Evolutionary conservation across 352 stramenopile genomes (phyloP).

Genomic region (Blastocystis sp.): DNA sequence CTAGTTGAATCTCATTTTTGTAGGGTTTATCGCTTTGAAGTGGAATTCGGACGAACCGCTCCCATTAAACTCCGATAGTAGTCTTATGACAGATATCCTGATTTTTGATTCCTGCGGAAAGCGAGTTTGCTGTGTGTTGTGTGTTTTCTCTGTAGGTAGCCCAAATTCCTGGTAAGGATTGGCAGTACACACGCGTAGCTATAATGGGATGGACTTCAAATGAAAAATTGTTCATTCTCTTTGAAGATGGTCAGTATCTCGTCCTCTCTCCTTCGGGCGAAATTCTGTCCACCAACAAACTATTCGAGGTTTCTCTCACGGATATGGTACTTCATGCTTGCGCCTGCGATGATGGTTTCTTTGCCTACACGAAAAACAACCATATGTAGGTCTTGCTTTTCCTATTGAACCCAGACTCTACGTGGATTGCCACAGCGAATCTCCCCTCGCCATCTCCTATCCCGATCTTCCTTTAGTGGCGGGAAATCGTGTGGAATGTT

Average conservation of each 20-base stretch:
- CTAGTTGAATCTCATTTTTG: neutral
- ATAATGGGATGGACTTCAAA: constrained; percentile 35
- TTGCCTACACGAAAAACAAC: constrained; percentile 48
- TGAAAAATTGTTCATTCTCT: constrained; percentile 53
- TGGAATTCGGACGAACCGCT: constrained; percentile 54
- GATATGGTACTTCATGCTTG: constrained; percentile 13
- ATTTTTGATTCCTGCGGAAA: constrained; percentile 59
- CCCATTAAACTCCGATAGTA: constrained; percentile 33
- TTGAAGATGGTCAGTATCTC: constrained; percentile 46
- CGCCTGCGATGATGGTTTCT: constrained; percentile 31
- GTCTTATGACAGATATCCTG: constrained; percentile 40
- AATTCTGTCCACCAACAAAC: neutral
- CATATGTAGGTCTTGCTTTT: neutral
- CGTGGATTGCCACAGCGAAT: constrained; percentile 21
- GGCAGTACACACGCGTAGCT: constrained; percentile 40
- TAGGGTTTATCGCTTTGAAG: constrained; percentile 47
- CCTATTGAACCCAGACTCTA: neutral
- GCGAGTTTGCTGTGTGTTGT: neutral
- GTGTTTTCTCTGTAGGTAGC: neutral
- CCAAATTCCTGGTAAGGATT: constrained; percentile 49
- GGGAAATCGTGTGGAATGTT: constrained; percentile 51
- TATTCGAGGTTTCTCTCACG: neutral
- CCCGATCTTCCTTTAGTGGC: constrained; percentile 46
- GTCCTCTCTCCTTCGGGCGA: constrained; percentile 31
- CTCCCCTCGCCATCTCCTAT: neutral